Evolutionary conservation across 306 rosid genomes (phyloP), one percentile per base, ranked within the genome.

Genomic region (Gillenia trifoliata): DNA sequence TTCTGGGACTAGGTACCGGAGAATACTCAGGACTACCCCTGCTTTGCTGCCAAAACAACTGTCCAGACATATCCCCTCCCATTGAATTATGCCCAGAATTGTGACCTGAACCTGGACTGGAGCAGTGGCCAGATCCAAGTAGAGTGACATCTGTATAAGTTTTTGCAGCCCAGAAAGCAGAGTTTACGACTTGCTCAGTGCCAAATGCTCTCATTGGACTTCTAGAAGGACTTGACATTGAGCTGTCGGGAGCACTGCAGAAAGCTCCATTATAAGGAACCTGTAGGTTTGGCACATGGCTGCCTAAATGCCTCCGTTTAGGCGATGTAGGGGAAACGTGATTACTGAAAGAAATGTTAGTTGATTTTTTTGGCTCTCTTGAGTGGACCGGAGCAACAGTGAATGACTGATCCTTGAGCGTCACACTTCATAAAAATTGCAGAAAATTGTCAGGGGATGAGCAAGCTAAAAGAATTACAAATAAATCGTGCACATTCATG

Each of bases 51-150:
- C 85, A 85, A 80, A 87, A 85, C 6, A 82, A 62, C 70, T 86
- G 97, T 56, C 93, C 98, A 36, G 92, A 80, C 87, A 88, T 83
- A 85, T 94, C 99, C 82, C 97, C 99, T 76, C 97, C 99, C 96
- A 90, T 95, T 74, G 99, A 95, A 83, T 92, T 95, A 73, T 95
- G 98, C 56, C 99, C 98, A 57, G 99, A 95, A 76, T 95, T 95
- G 66, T 92, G 99, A 80, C 99, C 99, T 0, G 99, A 95, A 73
- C 96, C 96, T 30, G 98, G 99, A 81, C 99, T 95, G 29, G 99
- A 95, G 85, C 99, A 88, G 68, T 90, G 97, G 63, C 99, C 96
- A 71, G 99, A 92, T 52, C 99, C 98, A 75, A 78, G 68, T 33
- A 87, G 72, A 68, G 76, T 79, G 73, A 86, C 72, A 68, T 89